phyloP scores from a whole-genome alignment of 1,284 basidiomycete species.

The Porogramme epimiltina region DNA sequence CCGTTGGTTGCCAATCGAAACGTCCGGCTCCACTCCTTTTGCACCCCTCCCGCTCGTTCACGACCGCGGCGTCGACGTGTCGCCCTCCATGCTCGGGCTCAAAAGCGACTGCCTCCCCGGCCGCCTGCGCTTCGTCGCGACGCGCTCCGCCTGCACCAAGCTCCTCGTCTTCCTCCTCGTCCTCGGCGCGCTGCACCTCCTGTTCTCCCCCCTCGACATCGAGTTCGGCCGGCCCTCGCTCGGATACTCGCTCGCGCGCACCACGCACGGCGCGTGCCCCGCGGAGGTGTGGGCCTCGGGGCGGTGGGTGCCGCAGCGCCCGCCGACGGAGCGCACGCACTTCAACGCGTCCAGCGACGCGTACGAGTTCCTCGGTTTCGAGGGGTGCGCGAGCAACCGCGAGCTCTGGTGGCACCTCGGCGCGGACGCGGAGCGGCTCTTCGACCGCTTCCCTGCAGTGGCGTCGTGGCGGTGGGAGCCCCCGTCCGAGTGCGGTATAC shows the following conservation, averaged over 20 bases:
- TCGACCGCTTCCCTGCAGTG: conserved; percentile 52
- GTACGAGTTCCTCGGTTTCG: conserved; percentile 52
- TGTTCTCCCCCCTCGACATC: neutral
- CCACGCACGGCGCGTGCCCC: neutral
- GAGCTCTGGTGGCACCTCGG: conserved; percentile 66
- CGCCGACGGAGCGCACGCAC: neutral
- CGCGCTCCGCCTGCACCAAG: neutral
- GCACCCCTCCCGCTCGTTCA: no score
- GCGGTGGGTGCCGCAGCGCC: neutral
- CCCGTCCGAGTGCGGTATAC: conserved; percentile 39
- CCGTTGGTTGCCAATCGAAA: no score
- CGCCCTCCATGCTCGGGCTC: no score
- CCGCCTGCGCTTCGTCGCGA: neutral
- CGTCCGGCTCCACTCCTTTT: no score
- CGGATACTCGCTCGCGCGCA: neutral
- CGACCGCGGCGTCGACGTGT: no score
- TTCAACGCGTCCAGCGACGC: conserved; percentile 35
- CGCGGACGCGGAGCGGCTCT: conserved; percentile 46
- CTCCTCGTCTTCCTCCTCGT: neutral
- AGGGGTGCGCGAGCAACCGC: conserved; percentile 60
- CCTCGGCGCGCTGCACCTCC: neutral
- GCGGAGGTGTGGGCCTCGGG: neutral
- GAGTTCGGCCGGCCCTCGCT: neutral
- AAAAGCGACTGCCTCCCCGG: no score
- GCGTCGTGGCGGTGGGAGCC: conserved; percentile 56